Base-by-base conservation (phyloP, 2,329 filamentous ascomycete genomes). In the Sporothrix dimorphospora region DNA sequence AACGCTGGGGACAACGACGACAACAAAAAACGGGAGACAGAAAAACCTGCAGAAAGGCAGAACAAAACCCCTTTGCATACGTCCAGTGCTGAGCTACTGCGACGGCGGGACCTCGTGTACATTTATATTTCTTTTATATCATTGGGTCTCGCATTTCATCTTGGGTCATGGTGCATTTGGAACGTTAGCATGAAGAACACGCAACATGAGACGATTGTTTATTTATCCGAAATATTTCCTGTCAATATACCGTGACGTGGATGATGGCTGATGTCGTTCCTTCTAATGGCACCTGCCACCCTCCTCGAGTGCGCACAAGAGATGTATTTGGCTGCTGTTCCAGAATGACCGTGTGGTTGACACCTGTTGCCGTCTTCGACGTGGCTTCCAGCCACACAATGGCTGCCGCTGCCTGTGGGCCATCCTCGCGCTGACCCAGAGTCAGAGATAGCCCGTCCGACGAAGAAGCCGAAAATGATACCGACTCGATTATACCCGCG, bases 161-260 rank as follows among this genome's bases (percentile, higher is more conserved):
- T 47, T 30, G 2, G 61, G 51, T 9, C 14, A n/a, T 47, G 61
- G 63, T 49, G 38, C 38, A 45, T 65, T 27, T 2, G n/a, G n/a
- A 16, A n/a, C 42, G 8, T 19, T 4, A 30, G 6, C 9, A 27
- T 27, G 12, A 47, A 66, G 12, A 47, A 66, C 40, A 30, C 21
- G 42, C 19, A 47, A 30, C 47, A 47, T 30, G 21, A 45, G 21
- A 24, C 42, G 38, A 21, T 24, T 42, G 4, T 34, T 16, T 42
- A 21, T 63, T 24, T 90, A 90, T 9, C 9, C 6, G 30, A n/a
- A 38, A 34, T 4, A 19, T 8, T 6, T 47, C 42, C 5, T 19
- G 16, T 38, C 19, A 61, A 38, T 7, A 38, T 19, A 4, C 8
- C 7, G 30, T 40, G 57, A 61, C 40, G 4, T 8, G 1, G 4